Percentiles rank a stretch among this genome's conserved stretches.
These are phyloP conservation scores for Sphaerostilbella broomeana DNA, from an alignment of 2,329 filamentous ascomycete genomes.

Conservation along the genomic window DNA sequence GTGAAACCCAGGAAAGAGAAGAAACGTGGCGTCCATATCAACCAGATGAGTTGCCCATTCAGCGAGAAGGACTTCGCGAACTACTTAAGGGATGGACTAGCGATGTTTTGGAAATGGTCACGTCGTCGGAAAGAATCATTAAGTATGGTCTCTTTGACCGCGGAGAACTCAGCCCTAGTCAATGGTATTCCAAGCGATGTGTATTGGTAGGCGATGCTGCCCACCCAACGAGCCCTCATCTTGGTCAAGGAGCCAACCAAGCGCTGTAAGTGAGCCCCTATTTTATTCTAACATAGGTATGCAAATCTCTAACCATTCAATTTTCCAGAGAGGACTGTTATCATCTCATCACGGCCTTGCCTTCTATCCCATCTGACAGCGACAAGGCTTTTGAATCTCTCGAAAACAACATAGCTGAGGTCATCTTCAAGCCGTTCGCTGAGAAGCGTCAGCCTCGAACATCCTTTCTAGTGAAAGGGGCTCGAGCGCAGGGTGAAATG, in stretches of 20 bases:
- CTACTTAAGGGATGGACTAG: constrained; percentile 17
- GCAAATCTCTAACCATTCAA: neutral
- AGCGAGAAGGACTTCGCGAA: constrained; percentile 14
- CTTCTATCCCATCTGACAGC: constrained; percentile 3
- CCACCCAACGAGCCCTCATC: constrained; percentile 22
- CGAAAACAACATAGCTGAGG: constrained; percentile 3
- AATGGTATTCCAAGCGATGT: constrained; percentile 20
- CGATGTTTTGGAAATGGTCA: constrained; percentile 15
- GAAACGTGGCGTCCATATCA: constrained; percentile 21
- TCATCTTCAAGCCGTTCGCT: constrained; percentile 14
- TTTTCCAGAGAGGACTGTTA: constrained; percentile 14
- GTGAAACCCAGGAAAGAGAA: constrained; percentile 16
- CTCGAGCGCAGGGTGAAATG: constrained; percentile 15
- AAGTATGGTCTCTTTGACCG: constrained; percentile 24
- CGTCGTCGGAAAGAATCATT: constrained; percentile 19
- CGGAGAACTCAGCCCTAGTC: constrained; percentile 15
- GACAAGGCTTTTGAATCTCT: constrained; percentile 1
- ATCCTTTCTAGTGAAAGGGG: constrained; percentile 18
- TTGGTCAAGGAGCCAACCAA: constrained; percentile 22
- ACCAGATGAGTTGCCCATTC: constrained; percentile 14
- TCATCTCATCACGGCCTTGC: constrained; percentile 11
- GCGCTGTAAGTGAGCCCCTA: constrained; percentile 12
- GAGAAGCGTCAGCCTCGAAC: constrained; percentile 19
- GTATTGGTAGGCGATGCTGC: constrained; percentile 21
- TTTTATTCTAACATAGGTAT: neutral